Evolutionary conservation across 768 basidiomycete species (phyloP).

Genomic region (Termitomyces sp.): DNA sequence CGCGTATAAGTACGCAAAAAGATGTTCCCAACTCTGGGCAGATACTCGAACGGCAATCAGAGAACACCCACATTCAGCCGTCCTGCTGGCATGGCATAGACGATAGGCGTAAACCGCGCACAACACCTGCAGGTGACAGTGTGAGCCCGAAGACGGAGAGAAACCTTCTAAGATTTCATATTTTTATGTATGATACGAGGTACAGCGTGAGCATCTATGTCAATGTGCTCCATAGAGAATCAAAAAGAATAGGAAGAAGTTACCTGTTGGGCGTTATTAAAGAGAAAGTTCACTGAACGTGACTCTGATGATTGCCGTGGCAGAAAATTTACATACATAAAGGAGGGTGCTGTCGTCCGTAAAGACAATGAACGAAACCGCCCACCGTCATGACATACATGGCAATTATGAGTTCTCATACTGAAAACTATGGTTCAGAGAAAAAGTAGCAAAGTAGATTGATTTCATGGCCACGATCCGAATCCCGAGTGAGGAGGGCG

Average conservation of each 20-base stretch:
- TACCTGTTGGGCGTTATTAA: background rate
- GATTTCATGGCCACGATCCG: background rate
- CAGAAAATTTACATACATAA: background rate
- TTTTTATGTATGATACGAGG: background rate
- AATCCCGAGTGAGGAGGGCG: background rate
- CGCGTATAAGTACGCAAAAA: background rate
- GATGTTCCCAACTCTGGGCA: background rate
- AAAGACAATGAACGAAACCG: background rate
- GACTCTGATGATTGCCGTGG: background rate
- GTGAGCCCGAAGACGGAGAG: slow-evolving; percentile 1
- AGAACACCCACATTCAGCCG: background rate
- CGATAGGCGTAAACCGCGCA: slow-evolving; percentile 7
- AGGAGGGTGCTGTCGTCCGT: background rate
- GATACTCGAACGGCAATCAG: background rate
- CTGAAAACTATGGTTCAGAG: too few species aligned
- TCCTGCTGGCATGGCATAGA: background rate
- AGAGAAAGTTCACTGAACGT: background rate
- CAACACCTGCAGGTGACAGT: background rate
- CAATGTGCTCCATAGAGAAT: background rate
- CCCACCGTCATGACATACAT: background rate
- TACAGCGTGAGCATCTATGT: background rate
- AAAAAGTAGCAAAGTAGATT: background rate
- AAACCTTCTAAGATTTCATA: background rate
- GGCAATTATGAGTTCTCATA: background rate
- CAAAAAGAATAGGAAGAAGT: background rate